Base-by-base conservation (phyloP, 768 basidiomycete species). In the Strobilomyces dryophilus region DNA sequence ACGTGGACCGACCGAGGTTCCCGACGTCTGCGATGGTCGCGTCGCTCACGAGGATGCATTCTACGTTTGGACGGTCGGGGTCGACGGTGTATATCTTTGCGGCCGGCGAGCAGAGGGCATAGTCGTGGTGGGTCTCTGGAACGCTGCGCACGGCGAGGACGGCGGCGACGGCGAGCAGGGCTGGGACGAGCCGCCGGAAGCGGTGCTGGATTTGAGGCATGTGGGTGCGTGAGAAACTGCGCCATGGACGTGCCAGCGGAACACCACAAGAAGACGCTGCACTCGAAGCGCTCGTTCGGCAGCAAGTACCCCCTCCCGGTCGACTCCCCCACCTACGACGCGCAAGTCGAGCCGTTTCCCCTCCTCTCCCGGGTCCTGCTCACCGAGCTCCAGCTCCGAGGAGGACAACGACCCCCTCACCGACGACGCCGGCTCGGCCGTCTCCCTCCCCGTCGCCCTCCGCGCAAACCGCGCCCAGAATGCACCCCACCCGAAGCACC, bases 321-420 rank as follows among this genome's bases (percentile, higher is more conserved):
- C 15, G 84, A 88, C 51, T 89, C 87, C 1, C 87, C 87, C 17
- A 86, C 87, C 4, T 89, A 89, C 71, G 86, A 89, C 69, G 87
- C 87, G 76, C 82, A 61, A 64, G 76, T 74, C 51, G 55, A 24
- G 35, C 29, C 15, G 41, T 29, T 29, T 27, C 27, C 9, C 40
- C 20, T 39, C 12, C 24, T 20, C 31, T 35, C 4, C 18, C 34
- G 0, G 55, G 36, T 63, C 57, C 58, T 45, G 41, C 44, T 52
- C 49, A 47, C 18, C 34, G 15, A 68, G 61, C 47, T 56, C 52
- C 66, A 88, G 86, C 68, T 90, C 87, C 4, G 88, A 91, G 64
- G 89, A 91, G 72, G 89, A 92, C 79, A 92, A 92, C 66, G 89
- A 91, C 67, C 87, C 89, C 5, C 73, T 89, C 58, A 89, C 87